These are phyloP conservation scores for Pharus latifolius DNA, from an alignment of 176 grass and related monocot species.

Conservation along the genomic window DNA sequence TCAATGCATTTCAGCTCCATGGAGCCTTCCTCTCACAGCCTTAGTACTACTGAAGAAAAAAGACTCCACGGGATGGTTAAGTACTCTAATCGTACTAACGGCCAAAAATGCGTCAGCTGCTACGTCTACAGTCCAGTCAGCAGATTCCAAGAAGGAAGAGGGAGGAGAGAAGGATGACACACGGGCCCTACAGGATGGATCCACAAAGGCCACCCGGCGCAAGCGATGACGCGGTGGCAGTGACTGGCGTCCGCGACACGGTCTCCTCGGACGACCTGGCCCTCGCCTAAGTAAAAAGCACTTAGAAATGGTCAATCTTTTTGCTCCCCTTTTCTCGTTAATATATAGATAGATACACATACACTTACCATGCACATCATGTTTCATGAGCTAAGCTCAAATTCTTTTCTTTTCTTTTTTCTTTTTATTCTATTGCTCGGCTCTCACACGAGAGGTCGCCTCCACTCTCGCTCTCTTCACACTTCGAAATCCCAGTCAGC, in stretches of 20 bases:
- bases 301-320: too few relatives aligned
- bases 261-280: slow-evolving; percentile 7
- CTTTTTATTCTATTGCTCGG: not conserved
- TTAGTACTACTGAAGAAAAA: too few relatives aligned
- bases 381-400: slow-evolving; percentile 5
- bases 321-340: not conserved
- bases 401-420: not conserved
- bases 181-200: not conserved
- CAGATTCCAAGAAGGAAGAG: not conserved
- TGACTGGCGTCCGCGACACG: slow-evolving; percentile 48
- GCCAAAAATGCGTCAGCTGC: too few relatives aligned
- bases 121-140: not conserved
- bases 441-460: not conserved
- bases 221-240: slow-evolving; percentile 20
- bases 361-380: slow-evolving; percentile 2
- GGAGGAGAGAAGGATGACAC: too few relatives aligned
- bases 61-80: too few relatives aligned
- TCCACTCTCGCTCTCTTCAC: not conserved
- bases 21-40: too few relatives aligned
- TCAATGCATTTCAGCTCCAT: too few relatives aligned
- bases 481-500: too few relatives aligned
- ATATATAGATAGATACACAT: slow-evolving; percentile 16
- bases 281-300: too few relatives aligned
- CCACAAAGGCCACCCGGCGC: not conserved
- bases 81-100: too few relatives aligned